These are phyloP conservation scores for Penicillium coprophilum DNA, from an alignment of 495 filamentous ascomycete genomes.

Conservation along the genomic window DNA sequence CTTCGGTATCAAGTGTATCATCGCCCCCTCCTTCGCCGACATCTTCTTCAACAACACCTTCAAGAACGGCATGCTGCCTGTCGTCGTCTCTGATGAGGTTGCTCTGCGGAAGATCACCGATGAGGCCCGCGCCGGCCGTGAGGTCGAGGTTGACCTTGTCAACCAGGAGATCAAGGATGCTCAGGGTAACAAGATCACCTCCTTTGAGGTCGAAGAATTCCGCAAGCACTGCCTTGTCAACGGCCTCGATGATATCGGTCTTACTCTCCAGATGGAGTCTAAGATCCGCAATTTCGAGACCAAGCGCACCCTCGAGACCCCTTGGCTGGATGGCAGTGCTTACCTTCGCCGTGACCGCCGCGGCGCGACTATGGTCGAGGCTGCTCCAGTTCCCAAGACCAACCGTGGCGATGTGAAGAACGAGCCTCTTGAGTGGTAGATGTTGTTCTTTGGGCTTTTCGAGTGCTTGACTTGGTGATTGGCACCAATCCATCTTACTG, in stretches of 20 bases:
- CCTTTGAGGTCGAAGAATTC: constrained; percentile 88
- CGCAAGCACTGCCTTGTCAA: constrained; percentile 92
- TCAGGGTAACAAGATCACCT: constrained; percentile 65
- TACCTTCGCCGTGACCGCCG: constrained; percentile 73
- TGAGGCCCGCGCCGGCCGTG: constrained; percentile 78
- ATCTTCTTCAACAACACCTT: constrained; percentile 99
- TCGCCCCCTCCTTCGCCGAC: constrained; percentile 90
- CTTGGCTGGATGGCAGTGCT: constrained; percentile 87
- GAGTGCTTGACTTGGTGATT: constrained; percentile 15
- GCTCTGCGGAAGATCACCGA: constrained; percentile 69
- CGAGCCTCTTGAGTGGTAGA: constrained; percentile 91
- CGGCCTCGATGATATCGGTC: constrained; percentile 92
- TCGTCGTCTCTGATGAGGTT: constrained; percentile 66
- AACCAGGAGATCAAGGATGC: constrained; percentile 80
- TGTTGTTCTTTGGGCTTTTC: constrained; percentile 17
- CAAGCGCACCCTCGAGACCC: constrained; percentile 71
- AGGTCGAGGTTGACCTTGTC: constrained; percentile 88
- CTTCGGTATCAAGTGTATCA: constrained; percentile 92
- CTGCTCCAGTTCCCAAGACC: constrained; percentile 82
- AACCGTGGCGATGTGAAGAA: constrained; percentile 82
- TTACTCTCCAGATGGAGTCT: constrained; percentile 87
- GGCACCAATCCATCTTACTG: constrained; percentile 6
- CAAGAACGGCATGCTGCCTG: constrained; percentile 98
- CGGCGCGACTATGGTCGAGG: constrained; percentile 69
- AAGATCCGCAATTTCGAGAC: constrained; percentile 85